Conservation (phyloP, 2,329 filamentous ascomycete species). For the Ophiocordyceps sinensis region DNA sequence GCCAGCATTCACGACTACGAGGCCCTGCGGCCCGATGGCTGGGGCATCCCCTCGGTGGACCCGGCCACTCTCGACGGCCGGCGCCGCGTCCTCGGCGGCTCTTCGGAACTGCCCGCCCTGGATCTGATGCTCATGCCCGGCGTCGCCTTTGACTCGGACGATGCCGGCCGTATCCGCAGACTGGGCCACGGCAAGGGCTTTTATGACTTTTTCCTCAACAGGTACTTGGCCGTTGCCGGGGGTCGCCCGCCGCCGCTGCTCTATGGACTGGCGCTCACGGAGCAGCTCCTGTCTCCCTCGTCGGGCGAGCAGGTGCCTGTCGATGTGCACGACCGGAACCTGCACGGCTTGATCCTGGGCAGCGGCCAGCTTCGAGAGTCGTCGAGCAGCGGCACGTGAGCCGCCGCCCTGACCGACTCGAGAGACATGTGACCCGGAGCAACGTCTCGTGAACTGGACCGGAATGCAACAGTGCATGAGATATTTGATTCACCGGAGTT, state of each 20-base stretch:
- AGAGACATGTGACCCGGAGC: not conserved
- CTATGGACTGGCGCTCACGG: conserved; percentile 68
- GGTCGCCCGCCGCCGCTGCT: conserved; percentile 29
- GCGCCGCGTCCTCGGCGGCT: conserved; percentile 56
- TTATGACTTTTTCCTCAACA: conserved; percentile 84
- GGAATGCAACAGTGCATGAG: no score
- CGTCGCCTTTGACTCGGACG: conserved; percentile 68
- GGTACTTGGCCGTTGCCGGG: conserved; percentile 36
- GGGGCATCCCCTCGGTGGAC: conserved; percentile 86
- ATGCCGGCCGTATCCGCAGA: conserved; percentile 45
- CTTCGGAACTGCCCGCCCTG: conserved; percentile 32
- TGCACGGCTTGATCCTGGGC: conserved; percentile 66
- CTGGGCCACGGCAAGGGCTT: conserved; percentile 93
- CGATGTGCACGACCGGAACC: conserved; percentile 59
- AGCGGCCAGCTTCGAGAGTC: conserved; percentile 41
- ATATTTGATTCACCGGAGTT: not conserved
- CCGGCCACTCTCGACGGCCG: conserved; percentile 48
- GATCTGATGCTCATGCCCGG: conserved; percentile 88
- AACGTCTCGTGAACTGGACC: no score
- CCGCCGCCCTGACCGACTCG: not conserved
- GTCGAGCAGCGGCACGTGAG: not conserved
- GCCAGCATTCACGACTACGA: conserved; percentile 63
- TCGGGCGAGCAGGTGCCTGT: conserved; percentile 55
- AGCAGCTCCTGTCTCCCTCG: conserved; percentile 58
- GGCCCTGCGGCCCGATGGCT: conserved; percentile 60